Percentiles rank a stretch among this genome's conserved stretches.
Conservation (phyloP, 1,139 yeast species). For the Lodderomyces parapsilosis region DNA sequence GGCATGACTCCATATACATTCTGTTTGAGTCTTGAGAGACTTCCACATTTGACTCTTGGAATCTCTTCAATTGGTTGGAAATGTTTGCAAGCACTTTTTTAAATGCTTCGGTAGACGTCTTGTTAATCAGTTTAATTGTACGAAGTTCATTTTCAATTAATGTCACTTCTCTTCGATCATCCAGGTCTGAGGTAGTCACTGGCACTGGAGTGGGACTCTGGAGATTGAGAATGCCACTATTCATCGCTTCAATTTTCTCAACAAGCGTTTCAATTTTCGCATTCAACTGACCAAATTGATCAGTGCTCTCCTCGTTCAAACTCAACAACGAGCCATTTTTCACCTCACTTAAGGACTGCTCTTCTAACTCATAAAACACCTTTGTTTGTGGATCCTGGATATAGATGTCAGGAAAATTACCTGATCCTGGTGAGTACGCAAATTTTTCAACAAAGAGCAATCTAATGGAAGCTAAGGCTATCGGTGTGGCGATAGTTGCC, state of each 20-base stretch:
- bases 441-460: conserved; percentile 82
- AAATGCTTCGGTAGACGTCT: conserved; percentile 41
- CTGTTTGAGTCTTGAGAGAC: conserved; percentile 52
- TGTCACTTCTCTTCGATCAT: conserved; percentile 10
- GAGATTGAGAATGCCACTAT: conserved; percentile 26
- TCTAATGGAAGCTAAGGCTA: conserved; percentile 63
- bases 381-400: conserved; percentile 61
- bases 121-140: conserved; percentile 60
- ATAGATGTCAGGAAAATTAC: conserved; percentile 78
- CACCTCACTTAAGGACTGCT: conserved; percentile 58
- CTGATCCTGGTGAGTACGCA: conserved; percentile 74
- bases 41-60: conserved; percentile 44
- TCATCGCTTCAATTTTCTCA: conserved; percentile 27
- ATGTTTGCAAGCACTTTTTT: conserved; percentile 46
- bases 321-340: conserved; percentile 59
- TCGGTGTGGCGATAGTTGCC: conserved; percentile 41
- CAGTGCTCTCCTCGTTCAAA: conserved; percentile 40
- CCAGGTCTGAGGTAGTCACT: not conserved
- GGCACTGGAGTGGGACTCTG: conserved; percentile 19
- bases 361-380: conserved; percentile 80
- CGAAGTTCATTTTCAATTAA: conserved; percentile 56
- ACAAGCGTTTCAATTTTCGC: conserved; percentile 30
- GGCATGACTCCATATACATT: conserved; percentile 75
- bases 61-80: conserved; percentile 39
- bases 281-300: conserved; percentile 11